Base-by-base conservation (phyloP, 345 rosid genomes). In the Boechera stricta region DNA sequence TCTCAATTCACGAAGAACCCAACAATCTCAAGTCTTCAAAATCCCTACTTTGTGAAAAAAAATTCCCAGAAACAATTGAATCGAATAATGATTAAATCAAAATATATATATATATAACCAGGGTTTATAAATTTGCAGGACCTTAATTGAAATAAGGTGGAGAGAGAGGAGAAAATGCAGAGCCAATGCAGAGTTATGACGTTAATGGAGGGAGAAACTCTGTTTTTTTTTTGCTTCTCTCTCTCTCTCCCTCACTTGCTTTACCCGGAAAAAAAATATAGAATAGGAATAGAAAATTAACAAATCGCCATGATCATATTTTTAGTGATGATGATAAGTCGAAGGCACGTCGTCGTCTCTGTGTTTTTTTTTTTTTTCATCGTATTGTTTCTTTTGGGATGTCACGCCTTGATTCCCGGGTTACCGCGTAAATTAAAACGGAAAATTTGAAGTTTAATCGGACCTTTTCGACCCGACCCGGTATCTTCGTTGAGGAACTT, bases 361-460 rank as follows among this genome's bases (percentile, higher is more conserved):
- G 69, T 65, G 77, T 52, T 26, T 32, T 48, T 62, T 53, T 72
- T 52, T 28, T 24, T 56, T 62, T 42, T 63, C 21, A 2, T 76
- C 68, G 74, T 53, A 39, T 58, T 56, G 66, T 71, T 71, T 13
- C 49, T 65, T 29, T 78, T 57, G 74, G 28, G n/a, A 28, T 8
- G 41, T 31, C 35, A 38, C 62, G 9, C 89, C 93, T 76, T 52
- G 3, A 77, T 15, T 82, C 75, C 44, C 87, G 94, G 89, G 70
- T 86, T 85, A 82, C 91, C 91, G 88, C 88, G 82, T 78, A 89
- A 77, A 71, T 41, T 61, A 29, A 7, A 75, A 47, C 35, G 12
- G 15, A 24, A 39, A 6, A 5, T 75, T 74, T 44, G 2, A 70
- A 47, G 32, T 49, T 2, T 41, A 2, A 31, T n/a, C 13, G 38